Evolutionary conservation across 768 basidiomycete genomes (phyloP).

Genomic region (Chalciporus pseudorubinellus): DNA sequence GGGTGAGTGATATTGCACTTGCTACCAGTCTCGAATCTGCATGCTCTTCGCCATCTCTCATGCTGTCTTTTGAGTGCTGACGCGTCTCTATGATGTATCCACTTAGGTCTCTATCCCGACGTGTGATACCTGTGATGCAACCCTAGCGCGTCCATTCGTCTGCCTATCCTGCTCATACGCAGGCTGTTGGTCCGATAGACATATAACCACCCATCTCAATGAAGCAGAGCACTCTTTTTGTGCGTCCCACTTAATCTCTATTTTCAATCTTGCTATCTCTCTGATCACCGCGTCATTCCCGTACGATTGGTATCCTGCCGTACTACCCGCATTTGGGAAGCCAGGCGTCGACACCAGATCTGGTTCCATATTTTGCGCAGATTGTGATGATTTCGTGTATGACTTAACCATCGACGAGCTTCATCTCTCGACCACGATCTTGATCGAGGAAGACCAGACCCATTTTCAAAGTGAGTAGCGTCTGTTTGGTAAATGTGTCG

Average conservation of each 20-base stretch:
- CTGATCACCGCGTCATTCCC: background rate
- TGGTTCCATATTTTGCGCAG: constrained; percentile 71
- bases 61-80: background rate
- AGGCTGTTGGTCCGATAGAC: constrained; percentile 67
- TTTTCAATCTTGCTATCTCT: background rate
- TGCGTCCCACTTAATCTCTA: constrained; percentile 36
- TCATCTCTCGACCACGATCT: constrained; percentile 43
- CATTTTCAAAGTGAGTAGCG: constrained; percentile 52
- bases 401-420: constrained; percentile 49
- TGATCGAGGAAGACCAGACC: constrained; percentile 59
- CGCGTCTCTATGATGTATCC: background rate
- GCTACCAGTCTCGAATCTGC: too few species aligned
- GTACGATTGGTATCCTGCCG: background rate
- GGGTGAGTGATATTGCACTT: constrained; percentile 43
- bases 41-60: too few species aligned
- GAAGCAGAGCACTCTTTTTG: constrained; percentile 63
- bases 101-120: constrained; percentile 54
- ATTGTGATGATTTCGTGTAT: constrained; percentile 76
- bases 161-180: constrained; percentile 70
- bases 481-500: background rate
- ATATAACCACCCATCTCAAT: constrained; percentile 56
- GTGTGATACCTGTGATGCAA: constrained; percentile 57
- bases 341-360: constrained; percentile 72
- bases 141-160: constrained; percentile 63
- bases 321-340: background rate